Evolutionary conservation across 208 protist species (phyloP), one percentile per base, ranked within the genome.

Genomic region (Naegleria lovaniensis): DNA sequence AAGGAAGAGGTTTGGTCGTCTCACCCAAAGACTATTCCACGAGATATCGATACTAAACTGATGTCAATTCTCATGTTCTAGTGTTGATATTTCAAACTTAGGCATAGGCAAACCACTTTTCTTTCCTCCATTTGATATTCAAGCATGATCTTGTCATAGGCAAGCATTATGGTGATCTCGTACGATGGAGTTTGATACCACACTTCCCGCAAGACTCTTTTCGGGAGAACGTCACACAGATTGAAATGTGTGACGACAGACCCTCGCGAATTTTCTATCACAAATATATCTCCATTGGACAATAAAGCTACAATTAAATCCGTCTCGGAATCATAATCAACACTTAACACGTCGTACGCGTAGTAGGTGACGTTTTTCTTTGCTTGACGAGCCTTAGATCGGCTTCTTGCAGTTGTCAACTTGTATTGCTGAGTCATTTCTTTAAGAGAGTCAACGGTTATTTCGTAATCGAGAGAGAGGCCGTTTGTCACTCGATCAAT

Each of bases 21-120:
- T 97, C 96, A 25, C 98, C 98, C 38, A 98, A 98, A 91, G 98
- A 99, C 93, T 99, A 98, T 92, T 98, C 97, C 11, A 99, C 96
- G 38, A 97, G 97, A 92, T 97, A 97, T 92, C 94, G 92, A 55
- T 98, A 97, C 91, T 98, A 93, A 91, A n/a, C n/a, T n/a, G n/a
- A n/a, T 58, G 48, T 79, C 16, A 79, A 36, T 36, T 36, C 36
- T 29, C 5, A 75, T 75, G 25, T 29, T 67, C 55, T 15, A 67
- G 3, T 67, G 22, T 67, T 19, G 55, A 29, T 67, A 67, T 67
- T 67, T 67, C 55, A 29, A 19, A 67, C 22, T 67, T 67, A 67
- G 22, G 22, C 55, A 67, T 67, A 67, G 55, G 19, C 19, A 15
- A 67, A 67, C 11, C 22, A 67, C 55, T 67, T 67, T 67, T 15